phyloP scores from a whole-genome alignment of 257 asterid species.

The Coffea eugenioides region DNA sequence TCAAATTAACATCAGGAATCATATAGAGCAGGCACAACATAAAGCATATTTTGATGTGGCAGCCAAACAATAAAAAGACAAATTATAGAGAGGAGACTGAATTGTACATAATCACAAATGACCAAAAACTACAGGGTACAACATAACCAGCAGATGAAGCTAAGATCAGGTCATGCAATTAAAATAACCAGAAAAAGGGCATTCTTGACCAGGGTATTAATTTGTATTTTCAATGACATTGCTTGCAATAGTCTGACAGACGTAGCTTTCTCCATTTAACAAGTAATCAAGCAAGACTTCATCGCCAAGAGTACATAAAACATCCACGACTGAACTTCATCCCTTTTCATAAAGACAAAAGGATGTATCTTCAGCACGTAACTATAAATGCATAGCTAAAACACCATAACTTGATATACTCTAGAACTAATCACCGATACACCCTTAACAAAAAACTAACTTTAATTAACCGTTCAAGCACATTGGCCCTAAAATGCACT shows the following conservation, averaged over 20 bases:
- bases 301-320: background rate
- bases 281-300: background rate
- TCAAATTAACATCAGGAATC: background rate
- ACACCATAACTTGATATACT: background rate
- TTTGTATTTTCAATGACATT: background rate
- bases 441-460: background rate
- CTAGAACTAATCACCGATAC: background rate
- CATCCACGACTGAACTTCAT: background rate
- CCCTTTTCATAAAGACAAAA: background rate
- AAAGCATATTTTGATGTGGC: background rate
- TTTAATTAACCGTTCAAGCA: background rate
- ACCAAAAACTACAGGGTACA: too few relatives aligned
- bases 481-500: background rate
- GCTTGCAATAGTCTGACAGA: background rate
- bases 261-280: background rate
- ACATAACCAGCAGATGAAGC: background rate
- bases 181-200: background rate
- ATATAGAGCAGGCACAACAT: background rate
- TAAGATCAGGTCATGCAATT: background rate
- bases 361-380: background rate
- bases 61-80: background rate
- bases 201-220: background rate
- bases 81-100: background rate
- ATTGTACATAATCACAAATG: background rate
- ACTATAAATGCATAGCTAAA: background rate